These are phyloP conservation scores for Solanum etuberosum DNA, from an alignment of 257 asterid genomes.

Conservation along the genomic window DNA sequence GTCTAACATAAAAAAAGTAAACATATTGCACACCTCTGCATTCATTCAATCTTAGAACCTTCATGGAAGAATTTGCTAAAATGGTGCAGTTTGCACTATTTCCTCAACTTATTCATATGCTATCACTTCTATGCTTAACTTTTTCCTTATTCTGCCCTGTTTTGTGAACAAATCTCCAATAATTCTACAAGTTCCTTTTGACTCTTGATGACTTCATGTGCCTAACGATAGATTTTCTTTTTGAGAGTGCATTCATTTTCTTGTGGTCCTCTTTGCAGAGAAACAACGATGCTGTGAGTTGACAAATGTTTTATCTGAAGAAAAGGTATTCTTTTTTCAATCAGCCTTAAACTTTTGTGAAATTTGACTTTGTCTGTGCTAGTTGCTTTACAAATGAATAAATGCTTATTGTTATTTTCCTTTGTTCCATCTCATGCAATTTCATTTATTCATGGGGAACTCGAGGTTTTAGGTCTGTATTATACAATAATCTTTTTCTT, in stretches of 20 bases:
- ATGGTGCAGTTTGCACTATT: neutral
- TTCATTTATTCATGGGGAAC: neutral
- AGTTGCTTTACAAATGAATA: neutral
- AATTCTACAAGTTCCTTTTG: neutral
- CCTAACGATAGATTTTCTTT: neutral
- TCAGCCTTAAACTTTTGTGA: neutral
- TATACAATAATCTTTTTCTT: neutral
- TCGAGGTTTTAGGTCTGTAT: neutral
- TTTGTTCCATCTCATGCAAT: neutral
- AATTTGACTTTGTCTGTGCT: neutral
- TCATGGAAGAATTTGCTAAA: neutral
- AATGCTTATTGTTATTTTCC: neutral
- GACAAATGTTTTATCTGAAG: slow-evolving; percentile 9
- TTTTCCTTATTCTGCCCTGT: neutral
- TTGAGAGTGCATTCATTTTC: neutral
- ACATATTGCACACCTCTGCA: neutral
- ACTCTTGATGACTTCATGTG: neutral
- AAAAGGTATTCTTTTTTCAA: slow-evolving; percentile 11
- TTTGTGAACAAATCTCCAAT: neutral
- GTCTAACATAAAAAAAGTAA: neutral
- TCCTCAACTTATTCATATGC: neutral
- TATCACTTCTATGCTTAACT: neutral
- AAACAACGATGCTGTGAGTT: slow-evolving; percentile 17
- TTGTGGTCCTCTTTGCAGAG: slow-evolving; percentile 15
- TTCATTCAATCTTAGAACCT: neutral